Percentiles rank a stretch among this genome's conserved stretches.
phyloP scores from a whole-genome alignment of 2,329 filamentous ascomycete genomes.

The Bimuria novae-zelandiae region DNA sequence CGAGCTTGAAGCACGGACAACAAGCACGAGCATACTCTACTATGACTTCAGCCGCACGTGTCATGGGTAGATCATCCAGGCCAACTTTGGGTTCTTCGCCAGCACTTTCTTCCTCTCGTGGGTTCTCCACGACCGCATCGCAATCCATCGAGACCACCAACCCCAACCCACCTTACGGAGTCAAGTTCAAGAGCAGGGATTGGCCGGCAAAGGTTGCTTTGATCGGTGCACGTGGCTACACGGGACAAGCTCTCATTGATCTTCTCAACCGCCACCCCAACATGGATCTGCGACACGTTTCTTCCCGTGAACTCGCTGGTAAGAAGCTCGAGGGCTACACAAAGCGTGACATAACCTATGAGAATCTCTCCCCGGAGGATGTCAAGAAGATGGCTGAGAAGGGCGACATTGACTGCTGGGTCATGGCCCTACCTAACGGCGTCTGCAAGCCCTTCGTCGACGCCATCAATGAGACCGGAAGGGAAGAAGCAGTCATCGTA shows the following conservation, averaged over 20 bases:
- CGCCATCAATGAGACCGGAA: slow-evolving; percentile 74
- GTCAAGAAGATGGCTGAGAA: slow-evolving; percentile 81
- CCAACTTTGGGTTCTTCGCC: slow-evolving; percentile 28
- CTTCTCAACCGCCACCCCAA: slow-evolving; percentile 86
- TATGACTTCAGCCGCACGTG: slow-evolving; percentile 53
- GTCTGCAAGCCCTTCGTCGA: slow-evolving; percentile 95
- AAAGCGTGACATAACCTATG: slow-evolving; percentile 90
- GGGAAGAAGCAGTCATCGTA: slow-evolving; percentile 74
- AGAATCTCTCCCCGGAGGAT: slow-evolving; percentile 86
- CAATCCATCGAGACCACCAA: slow-evolving; percentile 63
- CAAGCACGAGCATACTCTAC: slow-evolving; percentile 70
- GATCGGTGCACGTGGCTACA: slow-evolving; percentile 92
- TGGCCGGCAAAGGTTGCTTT: slow-evolving; percentile 80
- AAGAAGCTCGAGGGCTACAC: slow-evolving; percentile 86
- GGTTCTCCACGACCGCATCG: slow-evolving; percentile 60
- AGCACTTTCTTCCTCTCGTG: slow-evolving; percentile 49
- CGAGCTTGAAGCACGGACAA: slow-evolving; percentile 62
- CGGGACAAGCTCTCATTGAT: slow-evolving; percentile 85
- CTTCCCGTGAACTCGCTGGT: slow-evolving; percentile 87
- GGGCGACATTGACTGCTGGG: slow-evolving; percentile 90
- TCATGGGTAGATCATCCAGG: slow-evolving; percentile 30
- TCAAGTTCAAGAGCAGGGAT: slow-evolving; percentile 83
- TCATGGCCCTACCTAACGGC: slow-evolving; percentile 95
- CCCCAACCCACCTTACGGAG: slow-evolving; percentile 86
- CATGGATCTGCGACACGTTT: slow-evolving; percentile 89